Conservation (phyloP, 495 filamentous ascomycete species). For the Extremus antarcticus region DNA sequence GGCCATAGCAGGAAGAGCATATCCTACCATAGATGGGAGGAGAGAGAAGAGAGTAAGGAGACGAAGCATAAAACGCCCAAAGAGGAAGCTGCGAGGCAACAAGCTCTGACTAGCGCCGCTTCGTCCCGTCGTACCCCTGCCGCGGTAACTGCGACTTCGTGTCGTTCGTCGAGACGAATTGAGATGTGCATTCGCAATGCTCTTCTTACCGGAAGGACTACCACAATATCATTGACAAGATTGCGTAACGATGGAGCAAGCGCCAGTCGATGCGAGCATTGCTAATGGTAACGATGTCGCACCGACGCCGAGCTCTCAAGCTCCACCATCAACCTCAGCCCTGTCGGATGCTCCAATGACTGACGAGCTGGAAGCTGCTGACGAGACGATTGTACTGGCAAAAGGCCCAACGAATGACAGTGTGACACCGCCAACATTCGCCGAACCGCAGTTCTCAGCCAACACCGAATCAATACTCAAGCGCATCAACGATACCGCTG, state of each 20-base stretch:
- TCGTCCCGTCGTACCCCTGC: not conserved
- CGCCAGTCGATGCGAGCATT: too few species aligned
- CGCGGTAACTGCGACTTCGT: not conserved
- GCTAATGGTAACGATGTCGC: too few species aligned
- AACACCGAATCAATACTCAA: slow-evolving; percentile 23
- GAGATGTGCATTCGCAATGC: too few species aligned
- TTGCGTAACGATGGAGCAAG: too few species aligned
- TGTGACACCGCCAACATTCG: not conserved
- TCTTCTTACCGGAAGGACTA: too few species aligned
- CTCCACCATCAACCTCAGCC: not conserved
- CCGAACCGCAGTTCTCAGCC: slow-evolving; percentile 18
- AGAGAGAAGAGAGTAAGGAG: too few species aligned
- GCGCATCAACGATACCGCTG: slow-evolving; percentile 16
- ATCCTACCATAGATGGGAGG: too few species aligned
- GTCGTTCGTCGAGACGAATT: too few species aligned
- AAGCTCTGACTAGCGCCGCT: not conserved
- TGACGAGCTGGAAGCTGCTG: not conserved
- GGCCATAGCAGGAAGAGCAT: too few species aligned
- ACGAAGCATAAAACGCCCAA: not conserved
- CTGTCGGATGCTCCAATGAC: not conserved
- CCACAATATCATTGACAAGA: too few species aligned
- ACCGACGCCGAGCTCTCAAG: not conserved
- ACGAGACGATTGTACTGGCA: not conserved
- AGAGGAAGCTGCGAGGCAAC: not conserved
- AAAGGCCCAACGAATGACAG: not conserved